These are phyloP conservation scores for Wallacemonas rigidus DNA, from an alignment of 208 protist species.

Conservation along the genomic window DNA sequence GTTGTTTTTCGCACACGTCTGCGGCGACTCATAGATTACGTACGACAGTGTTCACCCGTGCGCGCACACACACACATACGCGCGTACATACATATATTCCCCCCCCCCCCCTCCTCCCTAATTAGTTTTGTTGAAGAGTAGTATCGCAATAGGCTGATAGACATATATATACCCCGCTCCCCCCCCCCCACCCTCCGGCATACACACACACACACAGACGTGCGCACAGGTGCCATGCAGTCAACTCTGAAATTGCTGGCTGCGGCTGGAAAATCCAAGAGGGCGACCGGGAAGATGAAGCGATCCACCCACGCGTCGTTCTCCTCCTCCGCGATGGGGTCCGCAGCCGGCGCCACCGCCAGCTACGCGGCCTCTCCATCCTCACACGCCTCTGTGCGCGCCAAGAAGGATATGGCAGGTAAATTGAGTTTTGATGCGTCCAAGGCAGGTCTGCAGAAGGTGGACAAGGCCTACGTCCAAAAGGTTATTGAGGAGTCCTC, in stretches of 20 bases:
- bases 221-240: background rate
- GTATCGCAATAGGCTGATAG: background rate
- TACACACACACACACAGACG: background rate
- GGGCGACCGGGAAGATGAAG: background rate
- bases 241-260: background rate
- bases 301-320: background rate
- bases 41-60: background rate
- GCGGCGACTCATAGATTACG: background rate
- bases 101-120: too few species aligned
- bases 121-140: too few species aligned
- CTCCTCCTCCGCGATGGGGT: too few species aligned
- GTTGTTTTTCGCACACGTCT: too few species aligned
- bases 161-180: conserved; percentile 8
- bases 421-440: conserved; percentile 75
- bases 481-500: conserved; percentile 76
- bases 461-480: conserved; percentile 85
- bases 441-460: conserved; percentile 79
- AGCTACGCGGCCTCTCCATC: background rate
- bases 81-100: background rate
- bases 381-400: background rate
- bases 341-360: background rate
- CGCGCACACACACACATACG: conserved; percentile 2
- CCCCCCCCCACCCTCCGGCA: background rate
- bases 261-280: conserved; percentile 7
- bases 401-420: conserved; percentile 28